Evolutionary conservation across 1,284 basidiomycete species (phyloP).

Genomic region (Ceraceosorus guamensis): DNA sequence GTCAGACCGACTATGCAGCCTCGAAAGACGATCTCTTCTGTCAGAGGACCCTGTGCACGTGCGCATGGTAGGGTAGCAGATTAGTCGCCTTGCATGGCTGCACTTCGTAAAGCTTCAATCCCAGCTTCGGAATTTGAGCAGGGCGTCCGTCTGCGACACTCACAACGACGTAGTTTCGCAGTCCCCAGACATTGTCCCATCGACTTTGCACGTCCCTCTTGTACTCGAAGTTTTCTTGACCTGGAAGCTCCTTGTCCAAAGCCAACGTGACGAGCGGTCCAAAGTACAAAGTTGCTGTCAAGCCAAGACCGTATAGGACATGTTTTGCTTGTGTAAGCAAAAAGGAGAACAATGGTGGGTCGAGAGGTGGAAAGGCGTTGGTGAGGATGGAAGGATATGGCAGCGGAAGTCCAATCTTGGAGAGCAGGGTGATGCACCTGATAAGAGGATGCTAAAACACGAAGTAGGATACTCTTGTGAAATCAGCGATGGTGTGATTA

Average conservation of each 20-base stretch:
- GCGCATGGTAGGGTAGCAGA: neutral
- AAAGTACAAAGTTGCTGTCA: constrained; percentile 71
- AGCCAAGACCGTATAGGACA: constrained; percentile 55
- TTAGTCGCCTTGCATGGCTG: no score
- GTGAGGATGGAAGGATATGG: constrained; percentile 22
- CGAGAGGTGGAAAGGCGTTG: constrained; percentile 20
- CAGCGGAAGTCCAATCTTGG: constrained; percentile 26
- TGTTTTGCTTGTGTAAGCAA: constrained; percentile 8
- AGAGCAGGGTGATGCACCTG: constrained; percentile 12
- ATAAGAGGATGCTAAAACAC: constrained; percentile 14
- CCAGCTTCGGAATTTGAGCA: no score
- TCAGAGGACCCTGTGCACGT: constrained; percentile 65
- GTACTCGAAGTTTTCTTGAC: constrained; percentile 51
- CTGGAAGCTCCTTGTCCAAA: constrained; percentile 59
- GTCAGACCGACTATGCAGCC: constrained; percentile 61
- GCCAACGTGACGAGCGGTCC: constrained; percentile 70
- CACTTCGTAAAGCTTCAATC: no score
- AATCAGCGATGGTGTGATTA: constrained; percentile 14
- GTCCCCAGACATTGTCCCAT: constrained; percentile 54
- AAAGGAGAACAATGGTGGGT: constrained; percentile 15
- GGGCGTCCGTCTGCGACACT: no score
- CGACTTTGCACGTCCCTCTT: constrained; percentile 50
- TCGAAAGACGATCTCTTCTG: constrained; percentile 88
- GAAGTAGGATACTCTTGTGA: constrained; percentile 25
- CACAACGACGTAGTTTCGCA: constrained; percentile 73